A percentile compares a stretch with the other conserved stretches of the same genome.
Conservation (phyloP, 495 filamentous ascomycete species). For the Penicillium coffeae region DNA sequence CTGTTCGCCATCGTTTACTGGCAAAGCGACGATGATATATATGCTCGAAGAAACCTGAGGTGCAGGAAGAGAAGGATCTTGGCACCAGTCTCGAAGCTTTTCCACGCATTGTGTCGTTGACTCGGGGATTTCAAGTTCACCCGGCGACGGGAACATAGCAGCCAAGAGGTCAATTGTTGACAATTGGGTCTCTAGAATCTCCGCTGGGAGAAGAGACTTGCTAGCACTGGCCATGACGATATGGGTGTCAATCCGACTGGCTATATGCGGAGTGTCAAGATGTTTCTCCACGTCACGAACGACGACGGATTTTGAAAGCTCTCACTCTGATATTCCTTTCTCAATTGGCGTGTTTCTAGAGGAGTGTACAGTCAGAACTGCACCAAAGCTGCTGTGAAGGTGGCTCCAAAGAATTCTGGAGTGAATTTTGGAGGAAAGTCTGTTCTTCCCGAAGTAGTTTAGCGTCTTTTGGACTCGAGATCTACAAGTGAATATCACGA, state of each 20-base stretch:
- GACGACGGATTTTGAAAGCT: no score
- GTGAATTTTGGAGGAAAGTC: neutral
- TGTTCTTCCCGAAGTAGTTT: neutral
- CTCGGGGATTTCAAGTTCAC: slow-evolving; percentile 33
- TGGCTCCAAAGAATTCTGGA: no score
- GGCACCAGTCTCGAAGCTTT: slow-evolving; percentile 31
- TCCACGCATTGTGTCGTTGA: slow-evolving; percentile 29
- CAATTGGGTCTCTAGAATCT: slow-evolving; percentile 35
- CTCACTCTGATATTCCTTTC: no score
- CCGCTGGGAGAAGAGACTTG: slow-evolving; percentile 16
- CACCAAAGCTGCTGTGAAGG: no score
- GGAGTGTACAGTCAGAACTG: no score
- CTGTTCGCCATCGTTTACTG: slow-evolving; percentile 24
- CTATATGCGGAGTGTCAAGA: no score
- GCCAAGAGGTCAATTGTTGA: slow-evolving; percentile 32
- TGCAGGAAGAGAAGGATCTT: slow-evolving; percentile 11
- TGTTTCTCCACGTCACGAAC: no score
- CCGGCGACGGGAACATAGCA: slow-evolving; percentile 35
- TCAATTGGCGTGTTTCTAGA: no score
- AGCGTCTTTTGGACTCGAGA: no score
- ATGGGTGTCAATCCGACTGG: no score
- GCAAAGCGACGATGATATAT: slow-evolving; percentile 23
- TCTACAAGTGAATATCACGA: no score
- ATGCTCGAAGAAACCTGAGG: slow-evolving; percentile 22
- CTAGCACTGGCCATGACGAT: neutral